Base-by-base conservation (phyloP, 495 filamentous ascomycete species). In the Lentithecium fluviatile region DNA sequence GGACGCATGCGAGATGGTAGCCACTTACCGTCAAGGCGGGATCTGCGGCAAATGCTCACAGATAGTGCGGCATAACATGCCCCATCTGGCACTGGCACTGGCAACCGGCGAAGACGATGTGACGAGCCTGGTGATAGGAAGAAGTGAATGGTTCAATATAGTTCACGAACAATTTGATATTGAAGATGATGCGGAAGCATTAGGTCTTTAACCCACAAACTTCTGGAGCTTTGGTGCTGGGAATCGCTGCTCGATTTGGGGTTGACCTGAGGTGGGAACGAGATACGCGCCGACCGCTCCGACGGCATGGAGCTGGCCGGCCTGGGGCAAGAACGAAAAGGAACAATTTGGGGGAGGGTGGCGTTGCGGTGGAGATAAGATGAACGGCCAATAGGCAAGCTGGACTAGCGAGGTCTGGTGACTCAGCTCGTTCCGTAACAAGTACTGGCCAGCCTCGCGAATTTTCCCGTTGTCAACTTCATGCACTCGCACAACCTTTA, bases 341-440 rank as follows among this genome's bases (percentile, higher is more conserved):
- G 10, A 50, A 32, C 29, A 10, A 10, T 32, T n/a, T n/a, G n/a
- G n/a, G 29, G 25, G 8, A 20, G 20, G 13, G 38, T 21, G 25
- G 52, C 47, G n/a, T 34, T 17, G 36, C 51, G 36, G 60, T 57
- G 6, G 13, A 52, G 60, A 63, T 63, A 63, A 63, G 51, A 53
- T 11, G 15, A 3, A 15, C 10, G 34, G 29, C 60, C 45, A 63
- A 63, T 63, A 45, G 52, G 26, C 11, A 20, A 3, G 34, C 37
- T 24, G 24, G 21, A n/a, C 21, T 49, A 62, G 37, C 58, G 42
- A 50, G 17, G 25, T 17, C 10, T 32, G 3, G 49, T 63, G 34
- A 47, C 20, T 57, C 60, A 63, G 52, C 60, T 53, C 45, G 52
- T 10, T 46, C 45, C 19, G 52, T 63, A 58, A 63, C 57, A 21